Evolutionary conservation across 23 red algal genomes (phyloP), one percentile per base, ranked within the genome.

Genomic region (Gracilaria gracilis): DNA sequence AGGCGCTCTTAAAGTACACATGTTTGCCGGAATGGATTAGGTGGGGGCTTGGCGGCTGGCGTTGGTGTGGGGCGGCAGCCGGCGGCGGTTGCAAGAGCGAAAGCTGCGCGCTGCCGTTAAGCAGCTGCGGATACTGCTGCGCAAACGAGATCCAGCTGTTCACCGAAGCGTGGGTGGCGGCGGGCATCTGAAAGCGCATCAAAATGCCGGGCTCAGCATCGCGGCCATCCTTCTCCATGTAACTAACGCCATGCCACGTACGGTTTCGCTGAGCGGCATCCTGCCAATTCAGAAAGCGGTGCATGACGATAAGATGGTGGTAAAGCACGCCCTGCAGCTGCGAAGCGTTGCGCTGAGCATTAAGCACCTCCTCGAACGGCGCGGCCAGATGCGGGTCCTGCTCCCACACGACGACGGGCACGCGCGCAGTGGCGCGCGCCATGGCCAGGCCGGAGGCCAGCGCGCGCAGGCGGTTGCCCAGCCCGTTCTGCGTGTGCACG

Each of bases 321-420:
- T 80, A 80, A 2, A 88, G 49, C 15, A 88, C 67, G 29, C 36
- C 46, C 9, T 53, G 27, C 25, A 88, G 3, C 8, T 37, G 17
- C 17, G 84, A 88, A 0, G 61, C 17, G 29, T 76, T 50, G 2
- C 24, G 47, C 6, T 40, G 27, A 6, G 58, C 59, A 44, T 8
- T 67, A 12, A 95, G 75, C 14, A 95, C 33, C 28, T 89, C 86
- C 24, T 85, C 38, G 67, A 91, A 62, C 40, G 58, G 17, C 5
- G 93, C 81, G 48, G 86, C 77, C 2, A 86, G 46, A 59, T 95
- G 93, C 32, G 81, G 72, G 44, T 95, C 93, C 37, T 32, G 8
- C 64, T 91, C 86, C 93, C 93, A 95, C 4, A 95, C 39, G 36
- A 95, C 69, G n/a, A 95, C 86, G 23, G 87, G 93, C 19, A 87